phyloP scores from a whole-genome alignment of 345 rosid genomes.

The Dimocarpus longan region DNA sequence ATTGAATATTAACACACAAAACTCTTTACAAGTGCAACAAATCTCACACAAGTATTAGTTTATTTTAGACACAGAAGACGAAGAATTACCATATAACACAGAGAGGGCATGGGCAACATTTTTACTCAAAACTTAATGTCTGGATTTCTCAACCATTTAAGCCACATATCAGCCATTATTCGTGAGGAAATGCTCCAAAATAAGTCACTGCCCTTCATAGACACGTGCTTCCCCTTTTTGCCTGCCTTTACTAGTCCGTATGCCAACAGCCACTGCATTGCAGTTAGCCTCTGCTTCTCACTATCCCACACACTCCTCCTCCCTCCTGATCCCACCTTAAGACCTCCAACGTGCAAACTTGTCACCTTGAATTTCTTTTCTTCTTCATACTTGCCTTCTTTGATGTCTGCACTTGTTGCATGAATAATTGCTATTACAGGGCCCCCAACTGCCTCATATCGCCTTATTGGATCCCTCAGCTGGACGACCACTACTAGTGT shows the following conservation, averaged over 20 bases:
- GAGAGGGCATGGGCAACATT: not conserved
- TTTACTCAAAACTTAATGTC: slow-evolving; percentile 59
- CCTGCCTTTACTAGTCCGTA: slow-evolving; percentile 68
- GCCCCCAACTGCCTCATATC: slow-evolving; percentile 90
- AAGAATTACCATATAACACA: not conserved
- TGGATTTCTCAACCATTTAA: slow-evolving; percentile 86
- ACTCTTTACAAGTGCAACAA: not conserved
- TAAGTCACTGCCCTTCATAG: slow-evolving; percentile 44
- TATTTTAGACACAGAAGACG: not conserved
- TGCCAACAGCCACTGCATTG: slow-evolving; percentile 85
- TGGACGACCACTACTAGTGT: slow-evolving; percentile 59
- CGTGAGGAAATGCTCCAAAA: slow-evolving; percentile 93
- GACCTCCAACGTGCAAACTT: slow-evolving; percentile 75
- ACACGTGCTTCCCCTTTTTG: slow-evolving; percentile 51
- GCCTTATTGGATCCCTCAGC: slow-evolving; percentile 81
- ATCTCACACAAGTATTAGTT: not conserved
- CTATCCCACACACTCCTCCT: slow-evolving; percentile 57
- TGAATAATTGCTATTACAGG: slow-evolving; percentile 62
- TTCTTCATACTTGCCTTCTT: slow-evolving; percentile 40
- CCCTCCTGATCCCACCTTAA: slow-evolving; percentile 43
- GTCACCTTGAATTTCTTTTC: slow-evolving; percentile 60
- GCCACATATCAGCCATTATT: slow-evolving; percentile 97
- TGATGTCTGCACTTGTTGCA: slow-evolving; percentile 34
- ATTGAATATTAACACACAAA: not conserved
- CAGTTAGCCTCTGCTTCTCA: slow-evolving; percentile 80